Evolutionary conservation across 2,329 filamentous ascomycete species (phyloP), one percentile per base, ranked within the genome.

Genomic region (Penicillium sp.): DNA sequence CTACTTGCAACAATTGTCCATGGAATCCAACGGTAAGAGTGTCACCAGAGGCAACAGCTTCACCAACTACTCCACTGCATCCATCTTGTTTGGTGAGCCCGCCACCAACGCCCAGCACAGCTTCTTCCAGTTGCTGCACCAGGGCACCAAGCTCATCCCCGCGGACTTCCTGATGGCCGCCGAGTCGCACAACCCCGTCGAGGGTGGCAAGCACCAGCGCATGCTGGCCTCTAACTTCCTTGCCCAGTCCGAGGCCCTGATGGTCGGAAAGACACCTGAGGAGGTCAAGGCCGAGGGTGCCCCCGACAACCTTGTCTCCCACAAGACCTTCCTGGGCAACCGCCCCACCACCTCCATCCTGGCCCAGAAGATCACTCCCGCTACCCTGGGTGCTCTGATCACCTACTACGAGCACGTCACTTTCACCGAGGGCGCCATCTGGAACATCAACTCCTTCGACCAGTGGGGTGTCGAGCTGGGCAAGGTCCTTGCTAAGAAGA

Each of bases 21-120:
- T 99, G 95, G 95, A 99, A 84, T 98, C 94, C 62, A 99, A 99
- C 79, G 95, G 95, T 75, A 99, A 99, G 85, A 96, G 82, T 99
- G n/a, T n/a, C n/a, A n/a, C n/a, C n/a, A n/a, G n/a, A n/a, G n/a
- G n/a, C n/a, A n/a, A n/a, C n/a, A n/a, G n/a, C n/a, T n/a, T n/a
- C n/a, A n/a, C n/a, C n/a, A n/a, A n/a, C n/a, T n/a, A 99, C 83
- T 97, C 93, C 59, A 99, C 95, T 39, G 94, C 95, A 50, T 87
- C 95, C 55, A 94, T 99, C 75, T 83, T 99, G 64, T 99, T 99
- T 75, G 95, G 95, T 74, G 95, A 99, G 84, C 95, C 95, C 55
- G 96, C 92, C 79, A 99, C 95, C 77, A 99, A 99, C 76, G 95
- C 95, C 46, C 95, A 99, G 83, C 95, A 99, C 86, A 98, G 95